Conservation (phyloP, 2,329 filamentous ascomycete genomes). For the Dendrostoma leiphaemia region DNA sequence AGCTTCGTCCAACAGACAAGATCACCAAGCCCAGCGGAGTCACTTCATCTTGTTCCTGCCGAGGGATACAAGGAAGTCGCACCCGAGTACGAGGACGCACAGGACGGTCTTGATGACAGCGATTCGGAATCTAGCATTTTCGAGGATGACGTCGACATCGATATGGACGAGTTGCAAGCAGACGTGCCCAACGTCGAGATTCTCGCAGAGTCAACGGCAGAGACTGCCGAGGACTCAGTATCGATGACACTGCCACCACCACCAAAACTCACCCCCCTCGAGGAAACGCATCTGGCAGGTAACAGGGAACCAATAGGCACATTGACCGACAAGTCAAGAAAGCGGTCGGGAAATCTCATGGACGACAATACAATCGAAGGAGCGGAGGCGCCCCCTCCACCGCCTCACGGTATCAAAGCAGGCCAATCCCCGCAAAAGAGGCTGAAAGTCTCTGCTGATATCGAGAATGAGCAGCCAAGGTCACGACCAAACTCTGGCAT, state of each 20-base stretch:
- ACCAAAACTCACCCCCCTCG: slow-evolving; percentile 50
- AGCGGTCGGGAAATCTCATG: slow-evolving; percentile 37
- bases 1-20: slow-evolving; percentile 11
- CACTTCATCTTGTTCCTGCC: slow-evolving; percentile 40
- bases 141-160: slow-evolving; percentile 40
- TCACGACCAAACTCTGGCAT: slow-evolving; percentile 20
- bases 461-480: slow-evolving; percentile 8
- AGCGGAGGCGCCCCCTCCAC: slow-evolving; percentile 32
- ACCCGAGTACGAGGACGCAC: slow-evolving; percentile 24
- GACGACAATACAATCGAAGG: slow-evolving; percentile 47
- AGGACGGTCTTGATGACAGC: slow-evolving; percentile 30
- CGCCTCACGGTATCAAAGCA: slow-evolving; percentile 29
- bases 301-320: slow-evolving; percentile 45
- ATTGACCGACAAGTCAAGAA: slow-evolving; percentile 38
- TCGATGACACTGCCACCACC: slow-evolving; percentile 43
- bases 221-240: slow-evolving; percentile 23
- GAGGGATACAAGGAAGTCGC: slow-evolving; percentile 29
- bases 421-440: slow-evolving; percentile 32
- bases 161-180: slow-evolving; percentile 38
- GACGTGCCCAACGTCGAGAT: slow-evolving; percentile 45
- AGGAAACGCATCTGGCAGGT: slow-evolving; percentile 49
- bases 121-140: slow-evolving; percentile 42
- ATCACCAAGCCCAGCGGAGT: slow-evolving; percentile 34
- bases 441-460: slow-evolving; percentile 20
- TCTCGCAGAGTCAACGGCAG: slow-evolving; percentile 37